Evolutionary conservation across 371 early-diverging fungal genomes (phyloP).

Genomic region (Mortierella sp.): DNA sequence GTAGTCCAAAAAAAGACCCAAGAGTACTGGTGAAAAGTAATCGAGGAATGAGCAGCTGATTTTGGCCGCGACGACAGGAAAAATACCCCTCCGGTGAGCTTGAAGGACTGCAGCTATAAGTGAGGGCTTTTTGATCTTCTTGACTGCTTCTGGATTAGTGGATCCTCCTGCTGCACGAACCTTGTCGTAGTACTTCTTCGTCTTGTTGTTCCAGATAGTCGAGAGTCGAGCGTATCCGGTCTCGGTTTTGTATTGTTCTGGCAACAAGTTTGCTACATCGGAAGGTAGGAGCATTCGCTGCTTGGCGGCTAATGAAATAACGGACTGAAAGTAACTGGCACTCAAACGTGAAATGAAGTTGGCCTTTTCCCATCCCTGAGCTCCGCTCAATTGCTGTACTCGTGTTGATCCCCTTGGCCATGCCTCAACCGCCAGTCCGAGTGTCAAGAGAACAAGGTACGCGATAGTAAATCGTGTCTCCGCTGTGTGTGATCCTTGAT

Average conservation of each 20-base stretch:
- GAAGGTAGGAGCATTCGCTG: slow-evolving; percentile 30
- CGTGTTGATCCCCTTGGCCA: slow-evolving; percentile 42
- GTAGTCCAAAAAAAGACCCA: slow-evolving; percentile 38
- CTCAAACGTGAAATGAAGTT: slow-evolving; percentile 31
- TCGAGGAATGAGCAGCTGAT: slow-evolving; percentile 24
- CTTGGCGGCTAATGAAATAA: slow-evolving; percentile 36
- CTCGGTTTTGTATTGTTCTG: slow-evolving; percentile 27
- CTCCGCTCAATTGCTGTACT: slow-evolving; percentile 27
- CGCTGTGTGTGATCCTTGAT: neutral
- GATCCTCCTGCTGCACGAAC: neutral
- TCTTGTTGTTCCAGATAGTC: slow-evolving; percentile 17
- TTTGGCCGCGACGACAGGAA: slow-evolving; percentile 20
- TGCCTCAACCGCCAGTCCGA: slow-evolving; percentile 33
- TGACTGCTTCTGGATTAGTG: slow-evolving; percentile 1
- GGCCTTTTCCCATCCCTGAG: slow-evolving; percentile 36
- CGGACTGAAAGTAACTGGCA: slow-evolving; percentile 38
- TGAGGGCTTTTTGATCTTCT: slow-evolving; percentile 24
- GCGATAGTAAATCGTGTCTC: slow-evolving; percentile 6
- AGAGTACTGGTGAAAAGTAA: slow-evolving; percentile 24
- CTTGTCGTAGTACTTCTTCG: slow-evolving; percentile 15
- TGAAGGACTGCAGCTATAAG: slow-evolving; percentile 26
- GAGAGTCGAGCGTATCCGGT: slow-evolving; percentile 20
- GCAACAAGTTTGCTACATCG: slow-evolving; percentile 40
- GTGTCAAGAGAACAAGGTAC: slow-evolving; percentile 11
- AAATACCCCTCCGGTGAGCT: slow-evolving; percentile 15